phyloP scores from a whole-genome alignment of 495 filamentous ascomycete species.

The Letharia columbiana region DNA sequence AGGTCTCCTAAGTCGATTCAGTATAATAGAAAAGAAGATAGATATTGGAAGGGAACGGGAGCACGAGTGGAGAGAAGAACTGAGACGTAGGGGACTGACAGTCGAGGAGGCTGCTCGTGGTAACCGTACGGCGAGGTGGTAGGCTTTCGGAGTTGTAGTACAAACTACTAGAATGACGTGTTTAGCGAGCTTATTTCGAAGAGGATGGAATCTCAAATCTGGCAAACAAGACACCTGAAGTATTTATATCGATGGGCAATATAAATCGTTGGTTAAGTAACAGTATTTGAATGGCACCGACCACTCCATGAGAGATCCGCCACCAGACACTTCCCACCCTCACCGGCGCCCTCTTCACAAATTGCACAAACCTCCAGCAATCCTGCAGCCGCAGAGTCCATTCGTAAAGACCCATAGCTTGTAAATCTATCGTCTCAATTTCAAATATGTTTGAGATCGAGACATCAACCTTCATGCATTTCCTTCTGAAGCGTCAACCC shows the following conservation, averaged over 20 bases:
- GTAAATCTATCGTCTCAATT: background rate
- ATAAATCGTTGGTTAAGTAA: no score
- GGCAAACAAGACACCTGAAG: background rate
- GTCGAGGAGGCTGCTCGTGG: background rate
- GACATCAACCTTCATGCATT: background rate
- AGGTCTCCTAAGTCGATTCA: background rate
- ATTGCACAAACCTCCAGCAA: background rate
- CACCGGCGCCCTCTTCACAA: background rate
- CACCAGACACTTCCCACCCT: background rate
- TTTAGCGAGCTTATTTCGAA: background rate
- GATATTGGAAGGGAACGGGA: background rate
- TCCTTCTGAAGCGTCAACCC: no score
- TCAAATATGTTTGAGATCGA: background rate
- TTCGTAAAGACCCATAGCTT: background rate
- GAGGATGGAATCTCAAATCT: background rate
- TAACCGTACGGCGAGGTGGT: background rate
- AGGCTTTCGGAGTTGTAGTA: background rate
- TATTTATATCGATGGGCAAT: no score
- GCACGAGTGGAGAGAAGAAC: no score
- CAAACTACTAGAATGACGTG: background rate
- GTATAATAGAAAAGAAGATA: background rate
- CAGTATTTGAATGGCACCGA: no score
- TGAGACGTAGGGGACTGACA: background rate
- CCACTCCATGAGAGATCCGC: background rate
- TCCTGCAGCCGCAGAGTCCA: background rate